phyloP scores from a whole-genome alignment of 176 grass and related monocot genomes.

The Musa beccarii region DNA sequence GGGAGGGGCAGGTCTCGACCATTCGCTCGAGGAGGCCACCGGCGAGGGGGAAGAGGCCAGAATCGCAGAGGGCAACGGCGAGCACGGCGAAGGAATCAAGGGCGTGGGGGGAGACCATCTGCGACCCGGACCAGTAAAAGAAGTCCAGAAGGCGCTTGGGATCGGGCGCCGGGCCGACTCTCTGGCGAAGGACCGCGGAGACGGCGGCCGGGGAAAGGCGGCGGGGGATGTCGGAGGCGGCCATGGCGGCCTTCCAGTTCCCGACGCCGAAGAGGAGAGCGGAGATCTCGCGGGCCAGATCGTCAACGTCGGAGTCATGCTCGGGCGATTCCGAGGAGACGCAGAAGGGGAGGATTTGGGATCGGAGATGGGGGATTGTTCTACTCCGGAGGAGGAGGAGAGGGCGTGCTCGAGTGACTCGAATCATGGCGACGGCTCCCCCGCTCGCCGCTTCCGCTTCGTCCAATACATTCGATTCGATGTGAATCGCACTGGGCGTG shows the following conservation, averaged over 20 bases:
- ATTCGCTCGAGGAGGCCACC: constrained; percentile 43
- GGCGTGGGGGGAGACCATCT: constrained; percentile 18
- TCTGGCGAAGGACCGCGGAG: constrained; percentile 18
- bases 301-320: constrained; percentile 20
- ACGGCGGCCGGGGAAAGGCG: constrained; percentile 32
- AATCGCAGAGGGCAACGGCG: constrained; percentile 39
- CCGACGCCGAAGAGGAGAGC: constrained; percentile 34
- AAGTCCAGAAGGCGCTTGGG: constrained; percentile 54
- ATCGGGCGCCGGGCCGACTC: constrained; percentile 4
- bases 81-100: constrained; percentile 36
- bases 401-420: background rate
- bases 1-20: constrained; percentile 31
- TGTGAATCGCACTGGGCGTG: too few relatives aligned
- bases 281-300: constrained; percentile 37
- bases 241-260: constrained; percentile 48
- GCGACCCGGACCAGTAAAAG: constrained; percentile 52
- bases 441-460: background rate
- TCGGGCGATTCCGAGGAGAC: constrained; percentile 11
- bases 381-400: background rate
- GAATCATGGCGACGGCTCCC: constrained; percentile 1
- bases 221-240: constrained; percentile 33
- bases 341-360: background rate
- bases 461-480: too few relatives aligned
- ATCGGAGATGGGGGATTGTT: background rate
- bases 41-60: constrained; percentile 23